These are phyloP conservation scores for Vanrija sp. DNA, from an alignment of 1,284 basidiomycete genomes.

Conservation along the genomic window DNA sequence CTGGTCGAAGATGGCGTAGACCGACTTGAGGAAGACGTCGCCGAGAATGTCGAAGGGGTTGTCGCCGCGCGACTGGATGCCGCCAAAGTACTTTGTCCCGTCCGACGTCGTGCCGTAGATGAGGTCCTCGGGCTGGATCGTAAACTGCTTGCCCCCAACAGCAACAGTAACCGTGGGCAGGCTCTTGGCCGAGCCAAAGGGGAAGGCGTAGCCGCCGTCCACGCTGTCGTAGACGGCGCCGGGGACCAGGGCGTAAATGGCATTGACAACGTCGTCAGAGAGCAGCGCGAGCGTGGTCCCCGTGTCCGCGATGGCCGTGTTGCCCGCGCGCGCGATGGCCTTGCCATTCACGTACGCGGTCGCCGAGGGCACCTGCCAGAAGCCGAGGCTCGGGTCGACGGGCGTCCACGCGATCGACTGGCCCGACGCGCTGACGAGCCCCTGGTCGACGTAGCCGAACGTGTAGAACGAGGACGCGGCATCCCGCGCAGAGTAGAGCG, in stretches of 20 bases:
- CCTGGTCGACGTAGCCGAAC: conserved; percentile 57
- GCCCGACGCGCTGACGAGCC: conserved; percentile 62
- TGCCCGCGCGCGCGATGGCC: conserved; percentile 27
- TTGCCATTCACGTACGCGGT: conserved; percentile 49
- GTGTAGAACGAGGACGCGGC: conserved; percentile 78
- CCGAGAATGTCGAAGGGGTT: too few relatives aligned
- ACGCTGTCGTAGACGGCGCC: too few relatives aligned
- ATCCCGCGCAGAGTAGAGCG: conserved; percentile 54
- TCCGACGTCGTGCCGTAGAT: too few relatives aligned
- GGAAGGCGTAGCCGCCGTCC: too few relatives aligned
- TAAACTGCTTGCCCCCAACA: too few relatives aligned
- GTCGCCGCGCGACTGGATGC: too few relatives aligned
- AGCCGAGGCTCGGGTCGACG: conserved; percentile 46
- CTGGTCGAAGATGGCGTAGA: too few relatives aligned
- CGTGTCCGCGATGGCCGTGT: conserved; percentile 56
- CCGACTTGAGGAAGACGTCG: too few relatives aligned
- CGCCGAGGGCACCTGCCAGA: conserved; percentile 46
- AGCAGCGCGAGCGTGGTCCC: conserved; percentile 91
- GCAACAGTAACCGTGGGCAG: too few relatives aligned
- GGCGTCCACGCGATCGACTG: conserved; percentile 67
- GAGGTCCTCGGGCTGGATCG: too few relatives aligned
- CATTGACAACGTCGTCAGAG: conserved; percentile 59
- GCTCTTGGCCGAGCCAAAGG: too few relatives aligned
- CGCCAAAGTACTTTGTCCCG: too few relatives aligned
- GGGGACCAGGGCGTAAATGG: conserved; percentile 73